Base-by-base conservation (phyloP, 805 yeast genomes). In the Spathaspora hagerdaliae region DNA sequence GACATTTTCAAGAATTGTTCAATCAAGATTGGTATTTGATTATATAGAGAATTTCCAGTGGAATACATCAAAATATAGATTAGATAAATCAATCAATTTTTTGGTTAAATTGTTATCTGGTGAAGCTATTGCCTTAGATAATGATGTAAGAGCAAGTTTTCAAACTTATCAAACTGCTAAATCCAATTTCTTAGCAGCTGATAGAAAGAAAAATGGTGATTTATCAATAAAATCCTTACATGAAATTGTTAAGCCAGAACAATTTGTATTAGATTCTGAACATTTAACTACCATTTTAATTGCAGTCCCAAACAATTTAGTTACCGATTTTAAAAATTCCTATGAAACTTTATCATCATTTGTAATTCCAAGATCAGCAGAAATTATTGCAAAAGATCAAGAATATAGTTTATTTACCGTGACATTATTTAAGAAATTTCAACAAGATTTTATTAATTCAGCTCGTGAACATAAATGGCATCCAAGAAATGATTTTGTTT, bases 351-450 rank as follows among this genome's bases (percentile, higher is more conserved):
- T 89, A 49, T 71, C 84, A 14, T 74, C 79, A 39, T 85, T 88
- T 74, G 96, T 94, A 34, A 96, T 94, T 33, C 99, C 99, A 46
- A 82, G 97, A 58, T 81, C 90, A 33, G 97, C 97, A 1, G 64
- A 74, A 27, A 67, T 78, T 42, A 76, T 94, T 48, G 72, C 86
- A 7, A 67, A 75, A 43, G 99, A 94, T 67, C 65, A 75, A 27
- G 97, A 91, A 51, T 92, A 71, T 61, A 60, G 72, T 27, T 74
- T 94, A 49, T 91, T 79, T 71, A 77, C 83, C 41, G 90, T 89
- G 13, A 87, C 96, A 2, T 64, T 94, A 50, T 94, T 94, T 78
- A 87, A 85, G 58, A 94, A 90, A 67, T 84, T 72, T 56, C 81
- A 79, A 34, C 75, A 79, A 27, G 87, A 85, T 48, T 92, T 88